These are phyloP conservation scores for Byssothecium circinans DNA, from an alignment of 2,329 filamentous ascomycete genomes.

Conservation along the genomic window DNA sequence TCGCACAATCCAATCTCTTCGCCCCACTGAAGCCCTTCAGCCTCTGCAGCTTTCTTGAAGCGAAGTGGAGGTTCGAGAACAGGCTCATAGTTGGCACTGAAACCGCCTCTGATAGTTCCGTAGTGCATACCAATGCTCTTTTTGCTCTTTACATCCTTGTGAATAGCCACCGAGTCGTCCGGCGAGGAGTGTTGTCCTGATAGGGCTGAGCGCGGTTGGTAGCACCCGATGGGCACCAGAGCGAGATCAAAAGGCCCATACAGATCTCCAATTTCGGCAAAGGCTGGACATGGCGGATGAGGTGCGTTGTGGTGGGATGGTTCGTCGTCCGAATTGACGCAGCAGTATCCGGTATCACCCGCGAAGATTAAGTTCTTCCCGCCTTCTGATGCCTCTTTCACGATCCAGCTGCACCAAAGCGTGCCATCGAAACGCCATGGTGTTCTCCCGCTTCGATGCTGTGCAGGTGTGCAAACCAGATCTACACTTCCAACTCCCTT, in stretches of 20 bases:
- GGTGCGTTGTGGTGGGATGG: conserved; percentile 37
- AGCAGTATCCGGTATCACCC: conserved; percentile 55
- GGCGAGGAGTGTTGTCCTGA: conserved; percentile 52
- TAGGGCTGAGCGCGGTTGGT: conserved; percentile 49
- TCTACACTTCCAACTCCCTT: conserved; percentile 42
- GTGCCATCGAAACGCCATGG: conserved; percentile 45
- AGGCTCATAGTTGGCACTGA: conserved; percentile 52
- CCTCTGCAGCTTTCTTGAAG: conserved; percentile 50
- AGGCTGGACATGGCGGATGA: conserved; percentile 51
- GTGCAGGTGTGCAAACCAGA: conserved; percentile 51
- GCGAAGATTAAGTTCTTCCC: conserved; percentile 50
- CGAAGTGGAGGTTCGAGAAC: conserved; percentile 51
- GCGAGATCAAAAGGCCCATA: conserved; percentile 55
- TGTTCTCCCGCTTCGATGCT: conserved; percentile 51
- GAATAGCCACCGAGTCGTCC: conserved; percentile 52
- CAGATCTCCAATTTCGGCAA: conserved; percentile 50
- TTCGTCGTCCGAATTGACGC: conserved; percentile 31
- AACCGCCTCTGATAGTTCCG: conserved; percentile 51
- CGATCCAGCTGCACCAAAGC: conserved; percentile 54
- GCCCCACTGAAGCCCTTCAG: conserved; percentile 45
- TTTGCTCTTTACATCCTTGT: conserved; percentile 50
- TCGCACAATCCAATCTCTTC: conserved; percentile 46
- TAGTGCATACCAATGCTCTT: conserved; percentile 57
- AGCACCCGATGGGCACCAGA: conserved; percentile 54
- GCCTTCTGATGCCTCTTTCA: conserved; percentile 32